Evolutionary conservation across 2,329 filamentous ascomycete genomes (phyloP).

Genomic region (Plenodomus biglobosus): DNA sequence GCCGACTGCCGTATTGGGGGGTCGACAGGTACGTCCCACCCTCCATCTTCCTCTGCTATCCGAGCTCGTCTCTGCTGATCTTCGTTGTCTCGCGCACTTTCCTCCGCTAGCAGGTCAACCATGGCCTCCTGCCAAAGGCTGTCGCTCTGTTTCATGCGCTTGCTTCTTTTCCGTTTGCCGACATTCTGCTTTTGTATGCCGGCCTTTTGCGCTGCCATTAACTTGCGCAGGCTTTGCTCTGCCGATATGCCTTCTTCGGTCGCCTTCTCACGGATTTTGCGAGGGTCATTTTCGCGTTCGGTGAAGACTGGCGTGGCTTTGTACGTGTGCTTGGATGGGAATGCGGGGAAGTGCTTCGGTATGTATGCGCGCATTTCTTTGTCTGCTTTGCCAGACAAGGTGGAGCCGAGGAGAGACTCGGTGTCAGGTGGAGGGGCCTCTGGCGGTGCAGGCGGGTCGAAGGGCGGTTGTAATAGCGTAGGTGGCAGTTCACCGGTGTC

Average conservation of each 20-base stretch:
- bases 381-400: conserved; percentile 52
- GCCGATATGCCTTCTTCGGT: conserved; percentile 67
- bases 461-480: conserved; percentile 43
- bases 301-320: conserved; percentile 61
- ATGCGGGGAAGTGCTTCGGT: conserved; percentile 61
- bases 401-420: conserved; percentile 54
- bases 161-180: conserved; percentile 46
- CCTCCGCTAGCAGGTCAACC: conserved; percentile 51
- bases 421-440: conserved; percentile 48
- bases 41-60: conserved; percentile 24
- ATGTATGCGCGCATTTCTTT: conserved; percentile 56
- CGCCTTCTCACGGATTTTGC: conserved; percentile 62
- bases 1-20: conserved; percentile 35
- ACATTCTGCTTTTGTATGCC: conserved; percentile 45
- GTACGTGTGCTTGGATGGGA: conserved; percentile 67
- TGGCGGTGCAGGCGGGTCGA: conserved; percentile 46
- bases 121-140: conserved; percentile 60
- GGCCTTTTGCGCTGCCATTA: conserved; percentile 54
- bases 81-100: conserved; percentile 35
- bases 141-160: conserved; percentile 48
- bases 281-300: conserved; percentile 60
- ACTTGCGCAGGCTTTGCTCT: conserved; percentile 64
- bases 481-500: conserved; percentile 44
- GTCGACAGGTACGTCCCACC: conserved; percentile 22
- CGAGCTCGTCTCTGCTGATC: conserved; percentile 24